A percentile compares a stretch with the other conserved stretches of the same genome.
Evolutionary conservation across 78 protist species (phyloP).

Genomic region (Protostelium mycophagum): DNA sequence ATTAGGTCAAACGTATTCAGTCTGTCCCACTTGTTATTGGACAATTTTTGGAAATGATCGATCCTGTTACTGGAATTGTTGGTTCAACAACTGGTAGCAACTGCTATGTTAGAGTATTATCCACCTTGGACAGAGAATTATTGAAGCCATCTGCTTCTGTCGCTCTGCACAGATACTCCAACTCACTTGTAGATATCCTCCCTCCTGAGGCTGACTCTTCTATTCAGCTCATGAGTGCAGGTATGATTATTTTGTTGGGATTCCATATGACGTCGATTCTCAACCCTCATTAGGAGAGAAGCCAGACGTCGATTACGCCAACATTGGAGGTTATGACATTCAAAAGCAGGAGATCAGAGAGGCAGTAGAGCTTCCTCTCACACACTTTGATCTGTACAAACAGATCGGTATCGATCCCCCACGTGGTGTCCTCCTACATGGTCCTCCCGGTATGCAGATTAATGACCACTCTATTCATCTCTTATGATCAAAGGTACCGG

Average conservation of each 20-base stretch:
- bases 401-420: slow-evolving; percentile 99
- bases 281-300: slow-evolving; percentile 17
- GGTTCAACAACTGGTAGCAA: slow-evolving; percentile 92
- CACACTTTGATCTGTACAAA: slow-evolving; percentile 90
- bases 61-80: slow-evolving; percentile 85
- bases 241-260: slow-evolving; percentile 24
- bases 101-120: slow-evolving; percentile 93
- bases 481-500: slow-evolving; percentile 15
- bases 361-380: slow-evolving; percentile 99
- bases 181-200: slow-evolving; percentile 94
- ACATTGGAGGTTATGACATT: slow-evolving; percentile 98
- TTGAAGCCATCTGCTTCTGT: slow-evolving; percentile 98
- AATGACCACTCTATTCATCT: neutral
- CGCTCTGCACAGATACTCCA: slow-evolving; percentile 89
- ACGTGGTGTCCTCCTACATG: slow-evolving; percentile 98
- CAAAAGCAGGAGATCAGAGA: slow-evolving; percentile 99
- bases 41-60: slow-evolving; percentile 98
- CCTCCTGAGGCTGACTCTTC: slow-evolving; percentile 98
- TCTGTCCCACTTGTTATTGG: slow-evolving; percentile 99
- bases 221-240: slow-evolving; percentile 81
- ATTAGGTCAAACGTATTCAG: slow-evolving; percentile 92
- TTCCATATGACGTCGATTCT: neutral
- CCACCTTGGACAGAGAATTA: slow-evolving; percentile 97
- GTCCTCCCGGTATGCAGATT: slow-evolving; percentile 96
- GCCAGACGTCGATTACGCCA: slow-evolving; percentile 71